Evolutionary conservation across 805 yeast species (phyloP), one percentile per base, ranked within the genome.

Genomic region (Jamesozyma spencerorum): DNA sequence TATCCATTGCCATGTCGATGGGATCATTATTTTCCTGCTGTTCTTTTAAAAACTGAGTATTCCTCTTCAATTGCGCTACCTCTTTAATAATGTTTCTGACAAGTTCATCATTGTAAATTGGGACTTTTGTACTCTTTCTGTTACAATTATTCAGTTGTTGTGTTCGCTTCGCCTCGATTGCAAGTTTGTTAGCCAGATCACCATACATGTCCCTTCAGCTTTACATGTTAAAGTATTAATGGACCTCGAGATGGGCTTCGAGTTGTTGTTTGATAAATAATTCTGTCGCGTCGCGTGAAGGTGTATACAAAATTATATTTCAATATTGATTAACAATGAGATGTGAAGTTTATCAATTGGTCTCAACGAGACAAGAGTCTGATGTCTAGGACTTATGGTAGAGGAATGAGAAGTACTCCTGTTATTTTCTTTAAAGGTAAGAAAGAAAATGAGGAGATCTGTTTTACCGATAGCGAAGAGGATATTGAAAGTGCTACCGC

Each of bases 141-240:
- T 52, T 49, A 17, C 37, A 19, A 14, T 18, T 33, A 26, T 79
- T 81, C 26, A 90, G 63, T 18, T 75, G 71, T 44, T 72, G 72
- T 0, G 95, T 66, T 48, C 97, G 68, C 46, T 87, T 82, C 13
- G 97, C 92, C 43, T 92, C 97, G 28, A 77, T 68, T 2, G 85
- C 71, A n/a, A 90, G 73, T 58, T 90, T 90, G 45, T 77, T 75
- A 2, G 90, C 96, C 4, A 75, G 53, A 51, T 88, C 97, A 22
- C 97, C 97, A 53, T 85, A 85, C 98, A 90, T 90, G n/a, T n/a
- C n/a, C n/a, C n/a, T n/a, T n/a, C n/a, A 18, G 2, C 22, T 5
- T 13, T 28, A 5, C 6, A 13, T 17, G 5, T n/a, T n/a, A n/a
- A n/a, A n/a, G n/a, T n/a, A n/a, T n/a, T n/a, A n/a, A n/a, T n/a